Base-by-base conservation (phyloP, 2,329 filamentous ascomycete genomes). In the Fusarium mangiferae region DNA sequence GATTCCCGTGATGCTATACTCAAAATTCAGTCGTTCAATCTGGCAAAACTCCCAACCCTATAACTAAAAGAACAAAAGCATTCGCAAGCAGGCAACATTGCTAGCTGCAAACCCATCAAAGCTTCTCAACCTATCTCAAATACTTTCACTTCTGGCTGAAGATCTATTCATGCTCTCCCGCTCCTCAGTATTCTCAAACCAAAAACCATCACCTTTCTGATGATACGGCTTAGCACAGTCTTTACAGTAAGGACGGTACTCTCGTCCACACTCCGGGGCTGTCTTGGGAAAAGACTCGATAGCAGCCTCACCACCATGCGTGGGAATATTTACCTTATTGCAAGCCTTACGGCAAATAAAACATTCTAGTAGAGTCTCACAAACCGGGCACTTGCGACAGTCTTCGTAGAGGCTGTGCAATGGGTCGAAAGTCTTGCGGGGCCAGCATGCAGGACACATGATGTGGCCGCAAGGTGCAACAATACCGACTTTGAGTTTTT, bases 391-490 rank as follows among this genome's bases (percentile, higher is more conserved):
- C 42, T 36, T 62, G 0, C 44, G 24, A 14, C 44, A 22, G 5
- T 3, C 17, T 20, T 45, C 18, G 6, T 28, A 46, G 12, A 20
- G 12, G 3, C 18, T 10, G 18, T 46, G 24, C 2, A 17, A 20
- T 4, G 12, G 4, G 44, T 22, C 44, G 18, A 12, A 9, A 45
- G 14, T 26, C 44, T 56, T 9, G 35, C 41, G 45, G 4, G 68
- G 68, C 55, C 61, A 71, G 36, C 66, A 71, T 24, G 30, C 10
- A 12, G 8, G 14, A 17, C 61, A 71, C 60, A 71, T 44, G 5
- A 57, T 36, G 33, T 71, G 68, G 7, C 66, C 66, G 18, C 66
- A 71, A 1, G 66, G 61, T 1, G 66, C 41, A 4, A 71, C 36
- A 15, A 61, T 9, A 9, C 38, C 51, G 28, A 11, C 9, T 4